Base-by-base conservation (phyloP, 371 early-diverging fungal genomes). In the Mucor velutinosus region DNA sequence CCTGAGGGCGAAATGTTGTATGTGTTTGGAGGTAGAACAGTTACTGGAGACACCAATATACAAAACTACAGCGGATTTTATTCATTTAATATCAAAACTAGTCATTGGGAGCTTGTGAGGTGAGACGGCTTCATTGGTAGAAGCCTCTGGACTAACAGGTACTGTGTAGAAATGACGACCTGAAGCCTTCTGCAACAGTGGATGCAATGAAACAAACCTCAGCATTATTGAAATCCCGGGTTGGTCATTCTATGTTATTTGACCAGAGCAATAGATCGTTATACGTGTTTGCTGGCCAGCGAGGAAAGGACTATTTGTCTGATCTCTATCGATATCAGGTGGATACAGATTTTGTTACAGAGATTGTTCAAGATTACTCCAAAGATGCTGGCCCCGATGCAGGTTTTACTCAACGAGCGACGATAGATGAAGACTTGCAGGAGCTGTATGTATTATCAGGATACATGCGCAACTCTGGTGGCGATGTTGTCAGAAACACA, bases 231-330 rank as follows among this genome's bases (percentile, higher is more conserved):
- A 88, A 88, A 72, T 87, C 90, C 27, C 89, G 97, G 41, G 90
- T 94, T 41, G 95, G 95, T 14, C 97, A 96, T 70, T 92, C 96
- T 4, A 95, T 97, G 96, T 76, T 94, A 2, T 85, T 95, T 11
- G 93, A 97, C 72, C 80, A 90, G 4, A 65, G 66, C 27, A 78
- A 84, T 15, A 89, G 91, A 27, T 86, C 88, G 32, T 78, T 97
- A 4, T 95, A 93, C 71, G 91, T 98, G 41, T 90, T 97, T 72
- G 95, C 95, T 29, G 96, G 96, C 19, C 94, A 96, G 75, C 86
- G 95, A 39, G 83, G 89, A 70, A 92, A 93, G 64, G 90, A 94
- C 58, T 90, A 83, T 37, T 68, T 88, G 21, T 79, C 84, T 27
- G 96, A 97, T 67, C 82, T 96, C 43, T 89, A 90, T 53, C 81